phyloP scores from a whole-genome alignment of 306 rosid genomes.

The Malus orientalis region DNA sequence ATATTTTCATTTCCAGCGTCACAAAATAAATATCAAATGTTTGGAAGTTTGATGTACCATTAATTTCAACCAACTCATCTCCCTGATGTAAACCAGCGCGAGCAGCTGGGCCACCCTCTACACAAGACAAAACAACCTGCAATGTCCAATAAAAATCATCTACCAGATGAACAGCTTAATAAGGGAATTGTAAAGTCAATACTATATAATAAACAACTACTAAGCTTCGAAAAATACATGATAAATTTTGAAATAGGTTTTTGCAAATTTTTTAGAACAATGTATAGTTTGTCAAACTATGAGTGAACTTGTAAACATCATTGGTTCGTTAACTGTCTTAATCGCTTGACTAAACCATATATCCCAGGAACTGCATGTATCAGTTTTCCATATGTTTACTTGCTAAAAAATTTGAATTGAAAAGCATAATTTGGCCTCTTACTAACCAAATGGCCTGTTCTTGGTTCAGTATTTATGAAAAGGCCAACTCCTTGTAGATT shows the following conservation, averaged over 20 bases:
- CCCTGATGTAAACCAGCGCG: slow-evolving; percentile 94
- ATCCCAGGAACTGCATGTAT: neutral
- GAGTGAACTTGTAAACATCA: neutral
- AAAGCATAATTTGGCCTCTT: neutral
- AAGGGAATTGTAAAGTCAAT: neutral
- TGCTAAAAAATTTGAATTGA: neutral
- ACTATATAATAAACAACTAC: neutral
- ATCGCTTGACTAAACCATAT: neutral
- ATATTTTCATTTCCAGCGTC: neutral
- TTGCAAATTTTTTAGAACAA: neutral
- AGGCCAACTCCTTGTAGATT: slow-evolving; percentile 92
- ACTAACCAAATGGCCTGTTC: slow-evolving; percentile 86
- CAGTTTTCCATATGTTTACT: neutral
- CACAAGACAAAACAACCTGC: slow-evolving; percentile 82
- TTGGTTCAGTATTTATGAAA: slow-evolving; percentile 75
- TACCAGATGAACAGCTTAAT: neutral
- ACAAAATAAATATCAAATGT: neutral
- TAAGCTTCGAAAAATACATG: neutral
- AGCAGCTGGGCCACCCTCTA: slow-evolving; percentile 89
- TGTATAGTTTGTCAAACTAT: neutral
- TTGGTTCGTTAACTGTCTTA: neutral
- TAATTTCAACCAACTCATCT: slow-evolving; percentile 87
- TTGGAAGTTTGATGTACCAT: slow-evolving; percentile 39
- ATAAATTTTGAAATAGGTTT: neutral
- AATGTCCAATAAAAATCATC: slow-evolving; percentile 3